Percentiles rank a stretch among this genome's conserved stretches.
Evolutionary conservation across 306 rosid species (phyloP).

Genomic region (Luffa acutangula): DNA sequence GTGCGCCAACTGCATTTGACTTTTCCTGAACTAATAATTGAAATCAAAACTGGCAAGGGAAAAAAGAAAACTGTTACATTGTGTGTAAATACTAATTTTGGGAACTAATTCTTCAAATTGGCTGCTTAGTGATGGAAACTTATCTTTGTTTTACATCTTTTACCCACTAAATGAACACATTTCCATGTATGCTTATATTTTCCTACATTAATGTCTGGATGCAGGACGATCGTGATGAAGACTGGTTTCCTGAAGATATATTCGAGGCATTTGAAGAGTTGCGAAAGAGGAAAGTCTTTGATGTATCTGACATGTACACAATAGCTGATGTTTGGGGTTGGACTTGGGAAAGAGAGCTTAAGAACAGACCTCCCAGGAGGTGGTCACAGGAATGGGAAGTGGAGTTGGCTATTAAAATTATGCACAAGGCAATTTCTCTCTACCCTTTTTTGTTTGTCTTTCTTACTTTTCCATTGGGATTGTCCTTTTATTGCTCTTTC

Average conservation of each 20-base stretch:
- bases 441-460: neutral
- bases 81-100: neutral
- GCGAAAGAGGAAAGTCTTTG: constrained; percentile 69
- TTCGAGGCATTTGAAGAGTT: constrained; percentile 88
- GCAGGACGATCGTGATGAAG: constrained; percentile 83
- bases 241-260: constrained; percentile 84
- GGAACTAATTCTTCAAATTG: neutral
- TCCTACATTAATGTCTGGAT: constrained; percentile 5
- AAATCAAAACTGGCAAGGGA: neutral
- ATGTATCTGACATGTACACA: constrained; percentile 91
- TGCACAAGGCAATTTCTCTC: constrained; percentile 59
- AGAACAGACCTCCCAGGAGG: constrained; percentile 54
- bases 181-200: neutral
- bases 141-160: neutral
- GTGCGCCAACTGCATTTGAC: neutral
- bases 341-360: constrained; percentile 85
- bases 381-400: constrained; percentile 99
- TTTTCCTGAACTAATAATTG: neutral
- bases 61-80: neutral
- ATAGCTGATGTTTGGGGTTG: constrained; percentile 97
- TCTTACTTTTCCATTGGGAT: neutral
- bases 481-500: neutral
- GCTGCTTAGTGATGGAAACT: neutral
- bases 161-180: neutral
- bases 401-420: constrained; percentile 68